phyloP scores from a whole-genome alignment of 257 asterid genomes.

The Scutellaria barbata region DNA sequence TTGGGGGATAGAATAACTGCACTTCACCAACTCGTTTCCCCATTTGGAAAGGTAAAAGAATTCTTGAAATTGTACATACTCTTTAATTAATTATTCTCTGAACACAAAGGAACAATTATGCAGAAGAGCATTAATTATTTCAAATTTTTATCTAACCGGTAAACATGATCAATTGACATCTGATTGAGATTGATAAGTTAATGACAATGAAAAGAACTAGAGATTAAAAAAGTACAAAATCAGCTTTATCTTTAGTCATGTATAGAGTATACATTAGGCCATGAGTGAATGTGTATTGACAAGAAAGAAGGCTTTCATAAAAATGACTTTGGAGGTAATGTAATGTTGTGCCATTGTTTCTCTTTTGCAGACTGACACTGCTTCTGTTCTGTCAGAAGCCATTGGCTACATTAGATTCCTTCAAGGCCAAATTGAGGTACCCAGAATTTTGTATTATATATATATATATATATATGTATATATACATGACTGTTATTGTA shows the following conservation, averaged over 20 bases:
- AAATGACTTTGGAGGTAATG: conserved; percentile 46
- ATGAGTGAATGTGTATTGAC: conserved; percentile 48
- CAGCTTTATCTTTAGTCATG: conserved; percentile 12
- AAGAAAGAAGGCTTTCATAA: conserved; percentile 42
- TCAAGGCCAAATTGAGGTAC: conserved; percentile 91
- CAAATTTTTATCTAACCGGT: conserved; percentile 42
- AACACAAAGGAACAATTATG: conserved; percentile 31
- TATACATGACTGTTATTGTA: no score
- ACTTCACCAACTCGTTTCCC: conserved; percentile 97
- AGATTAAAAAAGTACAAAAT: neutral
- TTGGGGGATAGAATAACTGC: conserved; percentile 92
- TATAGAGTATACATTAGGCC: conserved; percentile 34
- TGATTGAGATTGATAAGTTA: conserved; percentile 15
- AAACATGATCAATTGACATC: conserved; percentile 21
- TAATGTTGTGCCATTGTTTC: no score
- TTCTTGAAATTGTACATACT: neutral
- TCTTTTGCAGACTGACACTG: conserved; percentile 99
- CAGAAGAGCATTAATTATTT: neutral
- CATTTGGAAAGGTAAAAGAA: conserved; percentile 87
- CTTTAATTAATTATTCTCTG: neutral
- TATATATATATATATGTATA: no score
- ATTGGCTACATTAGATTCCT: conserved; percentile 95
- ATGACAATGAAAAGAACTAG: conserved; percentile 4
- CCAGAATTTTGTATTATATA: no score
- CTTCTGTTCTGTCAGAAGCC: conserved; percentile 97